A percentile compares a stretch with the other conserved stretches of the same genome.
phyloP scores from a whole-genome alignment of 1,284 basidiomycete species.

The Leccinum pseudoinsigne region DNA sequence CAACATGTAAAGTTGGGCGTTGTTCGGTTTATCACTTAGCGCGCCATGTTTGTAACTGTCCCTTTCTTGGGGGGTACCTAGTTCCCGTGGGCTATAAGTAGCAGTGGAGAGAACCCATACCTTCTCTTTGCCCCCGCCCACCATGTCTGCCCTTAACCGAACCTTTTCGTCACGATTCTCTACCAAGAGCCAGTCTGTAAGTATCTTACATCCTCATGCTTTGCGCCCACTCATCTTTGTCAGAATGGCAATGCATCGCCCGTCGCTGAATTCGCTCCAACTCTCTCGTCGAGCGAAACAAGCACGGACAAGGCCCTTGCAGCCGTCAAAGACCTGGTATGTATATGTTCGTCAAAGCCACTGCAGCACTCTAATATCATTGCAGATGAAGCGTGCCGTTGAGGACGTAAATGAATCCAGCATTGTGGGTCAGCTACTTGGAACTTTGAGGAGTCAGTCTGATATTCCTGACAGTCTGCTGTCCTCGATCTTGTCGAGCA shows the following conservation, averaged over 20 bases:
- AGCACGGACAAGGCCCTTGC: constrained; percentile 26
- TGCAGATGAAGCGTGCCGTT: constrained; percentile 28
- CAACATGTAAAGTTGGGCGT: constrained; percentile 6
- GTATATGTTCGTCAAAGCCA: background rate
- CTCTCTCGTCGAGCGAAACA: constrained; percentile 18
- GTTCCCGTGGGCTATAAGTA: constrained; percentile 28
- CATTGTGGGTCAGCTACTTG: constrained; percentile 17
- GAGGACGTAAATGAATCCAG: constrained; percentile 34
- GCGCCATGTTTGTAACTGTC: constrained; percentile 10
- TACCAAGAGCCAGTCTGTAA: constrained; percentile 28
- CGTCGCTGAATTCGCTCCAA: constrained; percentile 10
- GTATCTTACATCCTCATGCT: background rate
- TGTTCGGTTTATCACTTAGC: constrained; percentile 27
- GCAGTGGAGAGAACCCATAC: background rate
- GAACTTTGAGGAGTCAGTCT: background rate
- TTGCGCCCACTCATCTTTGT: background rate
- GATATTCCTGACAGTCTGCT: constrained; percentile 40
- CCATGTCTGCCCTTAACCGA: constrained; percentile 31
- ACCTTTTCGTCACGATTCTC: constrained; percentile 34
- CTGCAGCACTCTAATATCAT: background rate
- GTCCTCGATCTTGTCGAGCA: constrained; percentile 58
- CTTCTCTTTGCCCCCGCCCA: constrained; percentile 10
- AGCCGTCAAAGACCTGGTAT: constrained; percentile 35
- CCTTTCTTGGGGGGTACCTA: constrained; percentile 24
- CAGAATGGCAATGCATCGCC: constrained; percentile 19